A percentile compares a stretch with the other conserved stretches of the same genome.
These are phyloP conservation scores for Botrytis deweyae DNA, from an alignment of 2,329 filamentous ascomycete genomes.

Conservation along the genomic window DNA sequence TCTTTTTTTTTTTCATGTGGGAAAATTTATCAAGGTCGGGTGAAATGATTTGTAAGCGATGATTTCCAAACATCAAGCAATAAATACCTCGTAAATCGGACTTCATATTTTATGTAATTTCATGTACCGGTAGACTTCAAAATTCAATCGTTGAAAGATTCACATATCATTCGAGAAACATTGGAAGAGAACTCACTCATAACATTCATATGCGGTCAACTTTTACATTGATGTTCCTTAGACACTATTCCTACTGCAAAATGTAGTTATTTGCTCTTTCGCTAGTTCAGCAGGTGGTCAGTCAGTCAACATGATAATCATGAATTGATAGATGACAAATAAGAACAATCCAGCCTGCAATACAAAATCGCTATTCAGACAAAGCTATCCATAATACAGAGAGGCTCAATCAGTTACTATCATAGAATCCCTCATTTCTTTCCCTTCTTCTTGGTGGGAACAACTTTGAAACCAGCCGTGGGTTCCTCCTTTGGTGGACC, in stretches of 20 bases:
- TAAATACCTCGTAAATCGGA: not conserved
- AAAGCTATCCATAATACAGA: constrained; percentile 27
- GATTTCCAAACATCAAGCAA: not conserved
- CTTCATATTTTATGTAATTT: not conserved
- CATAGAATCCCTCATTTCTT: constrained; percentile 56
- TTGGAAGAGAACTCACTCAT: not conserved
- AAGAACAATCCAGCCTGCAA: constrained; percentile 10
- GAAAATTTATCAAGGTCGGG: constrained; percentile 29
- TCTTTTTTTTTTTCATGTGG: constrained; percentile 13
- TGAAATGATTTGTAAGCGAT: constrained; percentile 21
- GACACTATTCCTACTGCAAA: not conserved
- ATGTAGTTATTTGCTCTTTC: not conserved
- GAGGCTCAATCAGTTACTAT: constrained; percentile 32
- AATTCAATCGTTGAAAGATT: not conserved
- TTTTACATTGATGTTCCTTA: not conserved
- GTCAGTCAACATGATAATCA: not conserved
- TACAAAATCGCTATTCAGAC: constrained; percentile 27
- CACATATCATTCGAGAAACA: not conserved
- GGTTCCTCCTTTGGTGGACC: constrained; percentile 51
- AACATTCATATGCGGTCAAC: not conserved
- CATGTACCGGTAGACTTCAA: not conserved
- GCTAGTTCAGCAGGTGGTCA: not conserved
- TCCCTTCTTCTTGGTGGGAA: constrained; percentile 88
- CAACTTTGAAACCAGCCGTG: constrained; percentile 74
- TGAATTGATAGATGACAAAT: not conserved